A percentile compares a stretch with the other conserved stretches of the same genome.
Evolutionary conservation across 2,329 filamentous ascomycete genomes (phyloP).

Genomic region (Calonectria naviculata): DNA sequence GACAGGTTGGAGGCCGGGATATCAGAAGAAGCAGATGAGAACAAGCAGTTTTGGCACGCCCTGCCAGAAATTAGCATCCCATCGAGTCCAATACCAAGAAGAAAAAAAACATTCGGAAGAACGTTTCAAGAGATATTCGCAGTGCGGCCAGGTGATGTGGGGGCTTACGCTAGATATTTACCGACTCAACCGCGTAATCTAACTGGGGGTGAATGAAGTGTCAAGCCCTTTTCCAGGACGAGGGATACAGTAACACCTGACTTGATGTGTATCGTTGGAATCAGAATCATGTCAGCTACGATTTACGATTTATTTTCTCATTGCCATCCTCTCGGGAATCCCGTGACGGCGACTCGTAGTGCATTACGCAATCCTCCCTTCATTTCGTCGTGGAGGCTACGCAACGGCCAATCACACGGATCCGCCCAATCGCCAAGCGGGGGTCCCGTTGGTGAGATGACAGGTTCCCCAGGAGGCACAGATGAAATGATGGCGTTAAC

Average conservation of each 20-base stretch:
- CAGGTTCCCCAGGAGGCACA: too few relatives aligned
- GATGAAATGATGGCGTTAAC: background rate
- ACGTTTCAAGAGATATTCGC: background rate
- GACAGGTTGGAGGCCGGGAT: background rate
- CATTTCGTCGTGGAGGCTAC: background rate
- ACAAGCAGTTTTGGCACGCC: too few relatives aligned
- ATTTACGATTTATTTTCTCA: background rate
- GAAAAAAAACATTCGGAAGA: background rate
- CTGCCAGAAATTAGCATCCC: background rate
- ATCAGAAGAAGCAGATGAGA: background rate
- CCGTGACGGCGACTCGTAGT: slow-evolving; percentile 20
- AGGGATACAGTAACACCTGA: background rate
- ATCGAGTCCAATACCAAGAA: too few relatives aligned
- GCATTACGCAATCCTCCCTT: slow-evolving; percentile 33
- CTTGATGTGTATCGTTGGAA: background rate
- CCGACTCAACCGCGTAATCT: background rate
- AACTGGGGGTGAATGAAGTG: background rate
- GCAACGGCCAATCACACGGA: background rate
- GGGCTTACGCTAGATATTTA: background rate
- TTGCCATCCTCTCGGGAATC: background rate
- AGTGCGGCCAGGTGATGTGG: background rate
- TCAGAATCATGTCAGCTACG: background rate
- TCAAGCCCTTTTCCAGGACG: background rate
- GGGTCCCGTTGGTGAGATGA: background rate
- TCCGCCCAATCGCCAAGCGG: background rate